Evolutionary conservation across 345 rosid genomes (phyloP), one percentile per base, ranked within the genome.

Genomic region (Laguncularia racemosa): DNA sequence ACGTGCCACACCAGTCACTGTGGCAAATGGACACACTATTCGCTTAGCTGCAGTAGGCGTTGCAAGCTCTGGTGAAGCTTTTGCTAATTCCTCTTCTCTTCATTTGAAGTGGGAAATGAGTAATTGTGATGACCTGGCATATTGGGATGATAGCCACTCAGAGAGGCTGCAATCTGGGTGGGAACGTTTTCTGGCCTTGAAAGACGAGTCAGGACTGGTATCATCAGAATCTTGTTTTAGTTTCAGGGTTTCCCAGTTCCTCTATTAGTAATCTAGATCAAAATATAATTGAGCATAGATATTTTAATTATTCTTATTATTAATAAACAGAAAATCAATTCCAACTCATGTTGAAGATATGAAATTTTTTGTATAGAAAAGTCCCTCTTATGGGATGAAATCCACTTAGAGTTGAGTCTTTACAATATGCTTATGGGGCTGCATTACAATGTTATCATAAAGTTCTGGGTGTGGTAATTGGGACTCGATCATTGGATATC

Each of bases 81-180:
- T 86, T 81, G 95, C 96, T 55, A 92, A 92, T 73, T 86, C 95
- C 21, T 92, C 98, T 67, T 84, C 95, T 64, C 86, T 92, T 71
- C 67, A 65, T 58, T 78, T 92, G 69, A 73, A 58, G 69, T 92
- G 98, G 98, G 95, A 88, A 65, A 68, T 92, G 68, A 77, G 65
- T 70, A 64, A 61, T 57, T 92, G 91, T 75, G 81, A 83, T 49
- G 79, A 64, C 58, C 74, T 86, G 66, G 98, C 93, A 52, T 69
- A 71, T 59, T 92, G 95, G 98, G 79, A 71, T 62, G 71, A 80
- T 75, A 71, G 71, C 64, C 80, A 70, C 53, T 67, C 73, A 17
- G 63, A 67, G 75, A 61, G 64, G 62, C 65, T 78, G 18, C 76
- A 72, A 60, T 81, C 85, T 61, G 70, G 74, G 68, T 92, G 98